Conservation (phyloP, 2,329 filamentous ascomycete genomes). For the Penicillium sp. region DNA sequence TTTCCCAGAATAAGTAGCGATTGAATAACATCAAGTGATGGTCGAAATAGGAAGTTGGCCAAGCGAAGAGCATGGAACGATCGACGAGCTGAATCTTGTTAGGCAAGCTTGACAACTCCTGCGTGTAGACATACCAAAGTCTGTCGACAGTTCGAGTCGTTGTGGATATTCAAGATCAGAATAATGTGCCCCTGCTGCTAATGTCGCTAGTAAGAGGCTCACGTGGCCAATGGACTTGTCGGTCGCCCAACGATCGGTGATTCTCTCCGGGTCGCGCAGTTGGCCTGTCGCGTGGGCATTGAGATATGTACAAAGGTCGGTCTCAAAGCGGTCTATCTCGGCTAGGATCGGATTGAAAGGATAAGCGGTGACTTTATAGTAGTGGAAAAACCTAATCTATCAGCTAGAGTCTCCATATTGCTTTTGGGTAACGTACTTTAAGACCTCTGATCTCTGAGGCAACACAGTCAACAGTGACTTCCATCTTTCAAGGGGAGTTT, state of each 20-base stretch:
- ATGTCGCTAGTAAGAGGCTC: conserved; percentile 29
- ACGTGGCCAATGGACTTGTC: conserved; percentile 28
- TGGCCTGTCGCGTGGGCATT: conserved; percentile 26
- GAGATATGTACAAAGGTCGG: conserved; percentile 31
- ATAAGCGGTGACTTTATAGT: conserved; percentile 27
- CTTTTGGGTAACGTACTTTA: conserved; percentile 20
- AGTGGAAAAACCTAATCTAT: conserved; percentile 30
- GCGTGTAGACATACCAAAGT: conserved; percentile 23
- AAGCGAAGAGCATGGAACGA: conserved; percentile 54
- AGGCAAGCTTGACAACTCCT: neutral
- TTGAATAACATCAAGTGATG: conserved; percentile 54
- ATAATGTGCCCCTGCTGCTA: conserved; percentile 32
- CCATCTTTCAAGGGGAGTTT: conserved; percentile 28
- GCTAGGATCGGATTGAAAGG: conserved; percentile 33
- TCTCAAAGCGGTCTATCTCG: conserved; percentile 32
- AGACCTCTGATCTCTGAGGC: conserved; percentile 24
- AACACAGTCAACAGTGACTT: conserved; percentile 22
- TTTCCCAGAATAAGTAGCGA: conserved; percentile 57
- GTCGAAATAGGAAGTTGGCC: conserved; percentile 57
- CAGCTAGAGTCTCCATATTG: neutral
- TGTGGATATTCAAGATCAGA: conserved; percentile 29
- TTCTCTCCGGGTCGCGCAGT: conserved; percentile 15
- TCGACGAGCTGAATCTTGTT: conserved; percentile 19
- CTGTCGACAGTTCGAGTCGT: conserved; percentile 24
- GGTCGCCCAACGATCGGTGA: conserved; percentile 26